A percentile compares a stretch with the other conserved stretches of the same genome.
phyloP scores from a whole-genome alignment of 1,139 yeast genomes.

The Magnusiomyces clavatus region DNA sequence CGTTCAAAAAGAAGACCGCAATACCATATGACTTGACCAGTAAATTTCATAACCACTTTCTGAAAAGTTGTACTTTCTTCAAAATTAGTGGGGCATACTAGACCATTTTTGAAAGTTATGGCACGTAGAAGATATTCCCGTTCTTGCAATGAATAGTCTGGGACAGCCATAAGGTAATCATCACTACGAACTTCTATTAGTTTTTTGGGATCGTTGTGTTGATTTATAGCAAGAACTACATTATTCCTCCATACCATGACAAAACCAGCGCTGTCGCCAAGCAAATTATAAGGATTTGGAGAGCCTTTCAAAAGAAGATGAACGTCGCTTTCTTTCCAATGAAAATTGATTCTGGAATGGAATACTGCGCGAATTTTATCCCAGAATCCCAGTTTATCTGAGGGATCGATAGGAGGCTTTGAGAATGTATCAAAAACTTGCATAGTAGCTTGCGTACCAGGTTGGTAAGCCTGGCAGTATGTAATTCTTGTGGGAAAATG shows the following conservation, averaged over 20 bases:
- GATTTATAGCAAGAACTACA: conserved; percentile 54
- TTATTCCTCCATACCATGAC: conserved; percentile 69
- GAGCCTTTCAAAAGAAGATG: conserved; percentile 58
- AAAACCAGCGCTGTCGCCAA: conserved; percentile 71
- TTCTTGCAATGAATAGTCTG: conserved; percentile 35
- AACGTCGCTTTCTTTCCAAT: conserved; percentile 45
- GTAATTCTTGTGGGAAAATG: conserved; percentile 58
- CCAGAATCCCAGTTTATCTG: conserved; percentile 78
- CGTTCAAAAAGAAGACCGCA: conserved; percentile 44
- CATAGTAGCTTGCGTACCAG: conserved; percentile 78
- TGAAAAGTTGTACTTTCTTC: conserved; percentile 25
- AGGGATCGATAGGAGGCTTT: conserved; percentile 74
- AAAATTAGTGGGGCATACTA: conserved; percentile 20
- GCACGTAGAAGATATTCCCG: conserved; percentile 25
- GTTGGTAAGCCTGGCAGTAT: conserved; percentile 83
- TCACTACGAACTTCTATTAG: conserved; percentile 59
- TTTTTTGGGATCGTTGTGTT: conserved; percentile 51
- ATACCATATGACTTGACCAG: conserved; percentile 44
- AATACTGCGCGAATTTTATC: conserved; percentile 56
- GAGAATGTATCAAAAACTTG: conserved; percentile 75
- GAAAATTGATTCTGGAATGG: conserved; percentile 46
- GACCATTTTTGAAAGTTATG: conserved; percentile 18
- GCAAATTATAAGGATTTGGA: conserved; percentile 63
- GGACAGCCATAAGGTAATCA: conserved; percentile 61
- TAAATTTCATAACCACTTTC: conserved; percentile 48